Evolutionary conservation across 2,329 filamentous ascomycete species (phyloP), one percentile per base, ranked within the genome.

Genomic region (Dactylella cylindrospora): DNA sequence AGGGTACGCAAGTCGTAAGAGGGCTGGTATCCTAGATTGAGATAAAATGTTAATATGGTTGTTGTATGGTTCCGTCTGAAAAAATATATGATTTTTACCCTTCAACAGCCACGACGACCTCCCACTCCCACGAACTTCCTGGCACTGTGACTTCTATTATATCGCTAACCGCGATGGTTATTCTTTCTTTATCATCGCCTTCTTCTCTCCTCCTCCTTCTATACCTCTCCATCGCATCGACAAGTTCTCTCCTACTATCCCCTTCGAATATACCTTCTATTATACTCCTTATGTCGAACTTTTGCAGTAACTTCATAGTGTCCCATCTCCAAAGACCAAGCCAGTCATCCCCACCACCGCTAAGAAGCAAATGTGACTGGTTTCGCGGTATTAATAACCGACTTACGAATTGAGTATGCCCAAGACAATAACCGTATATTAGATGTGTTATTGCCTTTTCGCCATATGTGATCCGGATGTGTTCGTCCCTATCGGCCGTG

Each of bases 361-460:
- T 95, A 25, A 97, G 74, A 23, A 98, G 78, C 1, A 85, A 67
- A n/a, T 83, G 78, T 2, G 78, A 77, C 19, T 76, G 74, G 46
- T 73, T 74, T 0, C 71, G 70, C 0, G 84, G 83, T 13, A 91
- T 74, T 68, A 84, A 85, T 35, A 98, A 75, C 55, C 82, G 83
- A 74, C 80, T 89, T 66, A 98, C 78, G 71, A 97, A 97, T 29
- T 90, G 82, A 46, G 79, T 83, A 73, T 98, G 93, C 3, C 90
- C 91, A 2, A 96, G 79, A 71, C 91, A 97, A 73, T 87, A 97
- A 0, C 79, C 79, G 73, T 97, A 90, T 66, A 96, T 94, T 61
- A 97, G 78, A 15, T 62, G 32, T 10, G 57, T 54, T 12, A 54
- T n/a, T 13, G 57, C 49, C 17, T 54, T 54, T 28, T 50, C 49